Percentiles rank a stretch among this genome's conserved stretches.
phyloP scores from a whole-genome alignment of 768 basidiomycete genomes.

The Boletales sp. region DNA sequence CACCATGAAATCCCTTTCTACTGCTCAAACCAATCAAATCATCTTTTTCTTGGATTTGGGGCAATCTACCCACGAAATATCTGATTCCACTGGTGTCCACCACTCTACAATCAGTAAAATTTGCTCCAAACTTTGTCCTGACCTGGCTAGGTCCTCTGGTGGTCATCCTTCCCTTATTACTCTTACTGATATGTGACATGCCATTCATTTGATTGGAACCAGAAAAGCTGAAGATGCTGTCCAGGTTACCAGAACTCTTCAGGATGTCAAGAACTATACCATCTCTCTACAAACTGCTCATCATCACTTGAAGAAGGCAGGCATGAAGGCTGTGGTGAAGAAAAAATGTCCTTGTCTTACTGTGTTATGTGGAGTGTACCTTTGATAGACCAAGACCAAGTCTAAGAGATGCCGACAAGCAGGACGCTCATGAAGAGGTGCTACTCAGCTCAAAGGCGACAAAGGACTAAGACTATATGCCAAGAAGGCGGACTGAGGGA shows the following conservation, averaged over 20 bases:
- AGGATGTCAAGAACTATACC: neutral
- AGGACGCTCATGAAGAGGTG: no score
- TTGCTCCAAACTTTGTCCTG: neutral
- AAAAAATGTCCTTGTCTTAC: no score
- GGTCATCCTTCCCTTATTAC: neutral
- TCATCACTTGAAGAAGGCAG: no score
- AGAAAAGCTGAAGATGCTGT: neutral
- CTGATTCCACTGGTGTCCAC: no score
- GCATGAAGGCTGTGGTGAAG: no score
- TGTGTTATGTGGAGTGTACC: no score
- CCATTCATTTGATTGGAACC: neutral
- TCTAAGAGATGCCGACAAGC: no score
- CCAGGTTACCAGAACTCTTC: neutral
- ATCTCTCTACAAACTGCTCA: neutral
- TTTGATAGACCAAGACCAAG: no score
- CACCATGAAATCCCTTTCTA: neutral
- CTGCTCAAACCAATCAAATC: neutral
- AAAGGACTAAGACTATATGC: no score
- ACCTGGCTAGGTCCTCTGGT: neutral
- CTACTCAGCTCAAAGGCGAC: no score
- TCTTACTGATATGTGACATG: neutral
- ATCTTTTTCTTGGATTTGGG: neutral
- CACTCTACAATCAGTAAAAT: neutral
- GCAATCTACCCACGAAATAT: neutral
- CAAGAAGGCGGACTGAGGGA: no score